A percentile compares a stretch with the other conserved stretches of the same genome.
Conservation (phyloP, 169 alveolate genomes). For the Nephromyces sp. region DNA sequence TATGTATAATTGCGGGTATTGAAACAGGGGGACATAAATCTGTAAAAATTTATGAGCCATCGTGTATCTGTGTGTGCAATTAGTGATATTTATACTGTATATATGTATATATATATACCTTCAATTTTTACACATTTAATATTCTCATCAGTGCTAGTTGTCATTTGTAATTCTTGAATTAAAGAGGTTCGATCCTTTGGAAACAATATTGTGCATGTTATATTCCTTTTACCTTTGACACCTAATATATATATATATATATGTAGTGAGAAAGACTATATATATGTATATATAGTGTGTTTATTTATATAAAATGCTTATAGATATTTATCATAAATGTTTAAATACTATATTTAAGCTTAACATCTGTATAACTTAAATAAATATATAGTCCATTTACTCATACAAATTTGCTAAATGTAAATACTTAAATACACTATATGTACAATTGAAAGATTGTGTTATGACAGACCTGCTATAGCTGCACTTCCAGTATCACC, state of each 20-base stretch:
- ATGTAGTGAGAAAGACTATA: too few relatives aligned
- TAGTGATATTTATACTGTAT: too few relatives aligned
- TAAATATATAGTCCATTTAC: not conserved
- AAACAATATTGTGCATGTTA: constrained; percentile 12
- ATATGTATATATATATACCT: constrained; percentile 9
- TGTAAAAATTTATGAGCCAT: too few relatives aligned
- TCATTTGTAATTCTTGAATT: constrained; percentile 36
- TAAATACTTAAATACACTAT: not conserved
- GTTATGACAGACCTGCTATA: constrained; percentile 23
- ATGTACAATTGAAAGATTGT: not conserved
- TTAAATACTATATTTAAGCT: too few relatives aligned
- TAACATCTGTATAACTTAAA: too few relatives aligned
- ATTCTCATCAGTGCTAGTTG: constrained; percentile 13
- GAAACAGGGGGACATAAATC: too few relatives aligned
- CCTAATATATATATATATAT: not conserved
- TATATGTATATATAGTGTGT: too few relatives aligned
- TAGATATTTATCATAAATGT: too few relatives aligned
- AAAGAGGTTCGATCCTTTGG: constrained; percentile 23
- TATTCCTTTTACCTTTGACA: not conserved
- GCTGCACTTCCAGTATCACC: constrained; percentile 45
- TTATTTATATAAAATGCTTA: too few relatives aligned
- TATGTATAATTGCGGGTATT: too few relatives aligned
- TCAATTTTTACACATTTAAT: constrained; percentile 10
- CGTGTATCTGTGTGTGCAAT: too few relatives aligned
- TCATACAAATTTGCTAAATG: not conserved